Evolutionary conservation across 371 early-diverging fungal genomes (phyloP), one percentile per base, ranked within the genome.

Genomic region (Haplosporangium sp.): DNA sequence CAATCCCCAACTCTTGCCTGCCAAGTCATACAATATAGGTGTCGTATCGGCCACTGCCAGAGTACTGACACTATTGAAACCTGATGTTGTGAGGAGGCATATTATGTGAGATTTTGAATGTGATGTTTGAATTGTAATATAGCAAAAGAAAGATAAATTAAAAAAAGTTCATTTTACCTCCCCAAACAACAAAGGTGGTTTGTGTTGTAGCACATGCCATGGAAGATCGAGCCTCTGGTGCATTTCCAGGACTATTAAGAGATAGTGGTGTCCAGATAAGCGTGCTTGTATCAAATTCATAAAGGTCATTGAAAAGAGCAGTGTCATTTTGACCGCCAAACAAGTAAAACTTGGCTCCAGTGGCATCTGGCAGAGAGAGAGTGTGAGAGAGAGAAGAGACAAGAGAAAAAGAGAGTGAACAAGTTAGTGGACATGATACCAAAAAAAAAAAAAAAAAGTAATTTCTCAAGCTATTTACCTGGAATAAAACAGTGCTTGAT

Each of bases 111-210:
- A 47, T 47, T 8, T 13, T 47, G 15, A 19, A 17, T 17, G 2
- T 9, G 11, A 34, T 6, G 27, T 27, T 27, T 27, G 27, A 27
- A 27, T 27, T 27, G 27, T 27, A 27, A 27, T 27, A 27, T 27
- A 27, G 27, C 27, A 27, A 27, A 27, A 27, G 27, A 27, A 27
- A 27, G 27, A 27, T 27, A 27, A 27, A 27, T 27, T 27, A 27
- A 27, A 27, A 27, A 27, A 27, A 27, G 27, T 27, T 27, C 7
- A 11, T 7, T 47, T 58, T 62, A 70, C 71, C 71, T 63, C 76
- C 71, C 76, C 71, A 75, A 38, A 75, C 38, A 44, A 75, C 52
- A 20, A 75, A 47, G 15, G 53, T 56, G 39, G 56, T 57, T 6
- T 27, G 59, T 2, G 52, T 2, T 0, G 62, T 58, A 53, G 59